Evolutionary conservation across 2,329 filamentous ascomycete species (phyloP).

Genomic region (Aspergillus fumigatus): DNA sequence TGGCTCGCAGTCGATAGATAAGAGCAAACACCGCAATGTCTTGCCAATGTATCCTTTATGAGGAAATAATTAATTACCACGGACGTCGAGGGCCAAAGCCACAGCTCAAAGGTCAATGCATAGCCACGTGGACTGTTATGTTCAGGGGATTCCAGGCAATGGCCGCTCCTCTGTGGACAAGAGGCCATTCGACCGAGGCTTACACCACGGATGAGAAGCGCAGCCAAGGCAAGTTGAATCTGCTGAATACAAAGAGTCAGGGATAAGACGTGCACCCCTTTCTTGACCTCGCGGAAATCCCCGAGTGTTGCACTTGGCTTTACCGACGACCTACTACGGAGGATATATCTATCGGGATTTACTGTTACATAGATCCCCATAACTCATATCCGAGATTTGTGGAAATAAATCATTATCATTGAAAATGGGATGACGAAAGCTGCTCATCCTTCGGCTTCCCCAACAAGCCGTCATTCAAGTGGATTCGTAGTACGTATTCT

Average conservation of each 20-base stretch:
- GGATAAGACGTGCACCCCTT: neutral
- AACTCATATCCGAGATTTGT: neutral
- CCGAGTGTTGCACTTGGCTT: neutral
- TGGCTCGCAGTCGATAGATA: neutral
- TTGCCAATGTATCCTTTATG: neutral
- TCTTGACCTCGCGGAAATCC: neutral
- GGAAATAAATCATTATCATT: neutral
- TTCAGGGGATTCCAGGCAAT: neutral
- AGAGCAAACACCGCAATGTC: neutral
- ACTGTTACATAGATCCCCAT: neutral
- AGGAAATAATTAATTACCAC: neutral
- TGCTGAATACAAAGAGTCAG: neutral
- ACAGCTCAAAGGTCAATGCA: conserved; percentile 11
- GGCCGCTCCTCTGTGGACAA: neutral
- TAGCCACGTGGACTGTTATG: conserved; percentile 13
- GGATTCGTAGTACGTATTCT: neutral
- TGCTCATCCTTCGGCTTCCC: neutral
- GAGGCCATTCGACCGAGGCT: neutral
- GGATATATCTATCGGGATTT: no score
- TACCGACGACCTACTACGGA: no score
- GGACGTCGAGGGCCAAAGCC: neutral
- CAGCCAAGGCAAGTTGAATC: neutral
- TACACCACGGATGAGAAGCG: conserved; percentile 1
- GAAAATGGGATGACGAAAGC: neutral
- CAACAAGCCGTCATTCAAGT: neutral